These are phyloP conservation scores for Marchantia paleacea DNA, from an alignment of 225 moss, liverwort and hornwort species.

Conservation along the genomic window DNA sequence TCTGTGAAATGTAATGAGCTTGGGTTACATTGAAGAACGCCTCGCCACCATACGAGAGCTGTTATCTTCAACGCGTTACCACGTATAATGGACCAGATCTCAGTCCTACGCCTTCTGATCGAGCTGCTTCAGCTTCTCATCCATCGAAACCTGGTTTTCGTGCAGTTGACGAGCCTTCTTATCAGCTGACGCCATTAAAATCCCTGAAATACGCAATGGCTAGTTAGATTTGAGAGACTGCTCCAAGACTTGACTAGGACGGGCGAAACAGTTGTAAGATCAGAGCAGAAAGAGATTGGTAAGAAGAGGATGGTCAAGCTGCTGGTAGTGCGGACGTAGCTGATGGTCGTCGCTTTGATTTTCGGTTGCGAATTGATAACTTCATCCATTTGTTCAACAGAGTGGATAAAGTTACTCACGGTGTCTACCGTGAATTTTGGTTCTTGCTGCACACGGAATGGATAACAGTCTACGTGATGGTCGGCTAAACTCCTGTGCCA, in stretches of 20 bases:
- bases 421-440: not conserved
- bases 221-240: not conserved
- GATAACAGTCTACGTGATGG: not conserved
- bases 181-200: constrained; percentile 41
- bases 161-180: constrained; percentile 43
- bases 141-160: constrained; percentile 24
- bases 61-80: too few relatives aligned
- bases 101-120: constrained; percentile 24
- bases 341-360: not conserved
- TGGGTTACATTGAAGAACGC: too few relatives aligned
- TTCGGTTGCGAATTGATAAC: not conserved
- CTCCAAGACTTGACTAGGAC: not conserved
- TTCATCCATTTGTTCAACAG: not conserved
- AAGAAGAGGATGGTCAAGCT: too few relatives aligned
- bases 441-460: not conserved
- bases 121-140: constrained; percentile 36
- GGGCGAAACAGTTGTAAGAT: not conserved
- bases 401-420: not conserved
- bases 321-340: not conserved
- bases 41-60: too few relatives aligned
- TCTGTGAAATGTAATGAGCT: too few relatives aligned
- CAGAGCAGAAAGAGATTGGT: not conserved
- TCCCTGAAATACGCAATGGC: constrained; percentile 21
- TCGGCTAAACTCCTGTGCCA: not conserved
- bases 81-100: not conserved